phyloP scores from a whole-genome alignment of 345 rosid genomes.

The Eucalyptus erythrocorys region DNA sequence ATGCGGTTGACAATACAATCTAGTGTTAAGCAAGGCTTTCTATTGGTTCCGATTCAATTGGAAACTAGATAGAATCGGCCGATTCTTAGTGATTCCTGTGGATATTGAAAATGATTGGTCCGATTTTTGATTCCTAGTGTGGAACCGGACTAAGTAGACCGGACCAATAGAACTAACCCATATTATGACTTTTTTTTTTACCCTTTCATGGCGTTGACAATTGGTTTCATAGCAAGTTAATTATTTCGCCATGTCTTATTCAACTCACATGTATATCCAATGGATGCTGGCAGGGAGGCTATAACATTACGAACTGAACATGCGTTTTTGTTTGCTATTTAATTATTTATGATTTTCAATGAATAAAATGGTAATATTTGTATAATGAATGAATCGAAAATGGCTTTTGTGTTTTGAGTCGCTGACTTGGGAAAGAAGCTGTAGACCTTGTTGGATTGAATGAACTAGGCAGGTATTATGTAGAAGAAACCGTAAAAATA shows the following conservation, averaged over 20 bases:
- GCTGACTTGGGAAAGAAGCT: neutral
- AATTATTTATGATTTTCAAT: neutral
- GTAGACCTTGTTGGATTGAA: neutral
- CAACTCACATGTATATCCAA: neutral
- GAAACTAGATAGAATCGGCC: neutral
- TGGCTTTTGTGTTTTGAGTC: neutral
- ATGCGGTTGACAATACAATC: neutral
- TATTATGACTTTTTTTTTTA: neutral
- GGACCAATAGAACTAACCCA: neutral
- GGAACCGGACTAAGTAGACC: accelerated
- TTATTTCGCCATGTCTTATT: neutral
- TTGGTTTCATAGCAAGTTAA: neutral
- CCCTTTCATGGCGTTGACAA: neutral
- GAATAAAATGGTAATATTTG: neutral
- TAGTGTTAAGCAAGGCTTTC: neutral
- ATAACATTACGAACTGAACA: neutral
- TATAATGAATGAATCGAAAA: neutral
- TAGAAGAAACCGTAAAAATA: neutral
- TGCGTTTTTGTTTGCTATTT: neutral
- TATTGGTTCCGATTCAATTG: neutral
- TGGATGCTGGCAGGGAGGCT: neutral
- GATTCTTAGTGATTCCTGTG: accelerated
- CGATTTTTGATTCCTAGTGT: accelerated
- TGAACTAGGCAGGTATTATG: neutral
- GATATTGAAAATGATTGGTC: accelerated